Conservation (phyloP, 2,329 filamentous ascomycete species). For the Chaetomiaceae sp. region DNA sequence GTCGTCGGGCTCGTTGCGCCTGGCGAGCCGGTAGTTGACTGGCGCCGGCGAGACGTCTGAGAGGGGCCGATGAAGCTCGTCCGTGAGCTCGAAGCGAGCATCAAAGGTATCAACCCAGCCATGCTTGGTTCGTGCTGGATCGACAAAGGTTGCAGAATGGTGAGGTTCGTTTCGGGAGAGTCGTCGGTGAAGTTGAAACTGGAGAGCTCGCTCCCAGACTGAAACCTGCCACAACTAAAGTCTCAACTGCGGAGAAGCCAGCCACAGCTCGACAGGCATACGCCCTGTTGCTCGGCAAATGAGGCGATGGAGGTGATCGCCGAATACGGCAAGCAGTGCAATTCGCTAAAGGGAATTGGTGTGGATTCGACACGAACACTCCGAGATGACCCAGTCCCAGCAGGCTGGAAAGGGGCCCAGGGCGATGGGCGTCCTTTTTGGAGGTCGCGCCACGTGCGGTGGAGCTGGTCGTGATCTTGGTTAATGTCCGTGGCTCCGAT, state of each 20-base stretch:
- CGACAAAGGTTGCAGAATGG: conserved; percentile 3
- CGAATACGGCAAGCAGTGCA: conserved; percentile 15
- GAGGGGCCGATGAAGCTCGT: conserved; percentile 18
- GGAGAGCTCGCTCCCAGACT: background rate
- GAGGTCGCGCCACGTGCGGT: conserved; percentile 8
- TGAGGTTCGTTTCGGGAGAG: background rate
- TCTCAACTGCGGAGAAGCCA: too few relatives aligned
- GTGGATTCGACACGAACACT: conserved; percentile 11
- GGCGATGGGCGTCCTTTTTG: background rate
- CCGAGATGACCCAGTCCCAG: conserved; percentile 19
- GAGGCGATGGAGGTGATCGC: conserved; percentile 16
- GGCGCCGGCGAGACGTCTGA: conserved; percentile 6
- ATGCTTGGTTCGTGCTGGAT: conserved; percentile 21
- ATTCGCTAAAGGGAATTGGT: conserved; percentile 20
- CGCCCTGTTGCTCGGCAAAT: conserved; percentile 20
- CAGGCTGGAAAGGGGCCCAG: conserved; percentile 8
- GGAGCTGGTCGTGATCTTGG: conserved; percentile 19
- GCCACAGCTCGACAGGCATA: conserved; percentile 16
- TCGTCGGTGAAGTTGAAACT: background rate
- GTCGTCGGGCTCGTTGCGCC: conserved; percentile 15
- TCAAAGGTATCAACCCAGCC: conserved; percentile 29
- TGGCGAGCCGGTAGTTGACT: conserved; percentile 6
- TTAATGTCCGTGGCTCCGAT: conserved; percentile 9
- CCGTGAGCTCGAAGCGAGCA: conserved; percentile 27
- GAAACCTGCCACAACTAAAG: conserved; percentile 15